A percentile compares a stretch with the other conserved stretches of the same genome.
Evolutionary conservation across 2,329 filamentous ascomycete species (phyloP).

Genomic region (Ophiocordyceps camponoti-floridani): DNA sequence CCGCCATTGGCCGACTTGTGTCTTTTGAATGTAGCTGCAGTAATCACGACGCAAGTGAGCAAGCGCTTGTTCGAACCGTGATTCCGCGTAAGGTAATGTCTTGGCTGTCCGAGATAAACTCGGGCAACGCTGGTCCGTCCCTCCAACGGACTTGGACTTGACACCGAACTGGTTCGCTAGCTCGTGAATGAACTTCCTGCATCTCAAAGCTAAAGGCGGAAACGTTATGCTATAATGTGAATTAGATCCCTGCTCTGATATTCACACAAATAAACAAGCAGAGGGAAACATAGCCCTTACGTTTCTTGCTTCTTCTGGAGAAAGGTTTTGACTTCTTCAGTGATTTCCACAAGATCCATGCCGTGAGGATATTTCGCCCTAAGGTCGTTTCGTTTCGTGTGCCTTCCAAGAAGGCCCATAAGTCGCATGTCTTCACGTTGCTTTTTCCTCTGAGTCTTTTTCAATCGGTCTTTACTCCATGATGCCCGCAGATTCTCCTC

Average conservation of each 20-base stretch:
- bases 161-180: slow-evolving; percentile 58
- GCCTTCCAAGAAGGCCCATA: slow-evolving; percentile 46
- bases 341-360: slow-evolving; percentile 52
- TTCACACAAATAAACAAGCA: slow-evolving; percentile 3
- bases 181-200: slow-evolving; percentile 65
- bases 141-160: slow-evolving; percentile 69
- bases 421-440: slow-evolving; percentile 51
- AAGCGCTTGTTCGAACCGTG: slow-evolving; percentile 30
- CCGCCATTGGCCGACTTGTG: background rate
- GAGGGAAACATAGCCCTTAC: too few relatives aligned
- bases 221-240: slow-evolving; percentile 41
- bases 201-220: slow-evolving; percentile 66
- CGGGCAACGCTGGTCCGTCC: slow-evolving; percentile 55
- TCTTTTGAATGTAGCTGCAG: background rate
- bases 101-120: slow-evolving; percentile 56
- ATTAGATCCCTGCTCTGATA: background rate
- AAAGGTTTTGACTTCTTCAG: slow-evolving; percentile 55
- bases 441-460: slow-evolving; percentile 53
- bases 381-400: slow-evolving; percentile 36
- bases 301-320: slow-evolving; percentile 42
- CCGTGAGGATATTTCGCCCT: slow-evolving; percentile 55
- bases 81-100: slow-evolving; percentile 43
- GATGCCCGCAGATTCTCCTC: too few relatives aligned
- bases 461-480: slow-evolving; percentile 52
- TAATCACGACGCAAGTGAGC: slow-evolving; percentile 20